Conservation (phyloP, 2,329 filamentous ascomycete species). For the Gaeumannomyces sp. region DNA sequence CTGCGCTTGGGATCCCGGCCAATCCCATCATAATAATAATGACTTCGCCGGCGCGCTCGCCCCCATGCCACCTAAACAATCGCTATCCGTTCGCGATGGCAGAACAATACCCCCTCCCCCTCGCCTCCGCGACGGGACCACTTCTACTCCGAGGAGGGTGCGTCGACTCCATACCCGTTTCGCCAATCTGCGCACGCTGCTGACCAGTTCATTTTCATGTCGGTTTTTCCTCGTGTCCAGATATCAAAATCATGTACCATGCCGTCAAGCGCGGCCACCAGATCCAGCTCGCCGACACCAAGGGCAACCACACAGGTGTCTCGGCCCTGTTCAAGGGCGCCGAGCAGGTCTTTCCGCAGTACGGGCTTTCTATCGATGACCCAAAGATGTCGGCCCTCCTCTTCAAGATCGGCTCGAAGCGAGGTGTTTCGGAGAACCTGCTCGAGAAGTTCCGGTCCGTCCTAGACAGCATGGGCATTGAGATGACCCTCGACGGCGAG, state of each 20-base stretch:
- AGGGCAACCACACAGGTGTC: conserved; percentile 61
- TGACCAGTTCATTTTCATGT: conserved; percentile 8
- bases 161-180: conserved; percentile 11
- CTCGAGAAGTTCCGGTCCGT: conserved; percentile 65
- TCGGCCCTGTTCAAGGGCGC: conserved; percentile 78
- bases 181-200: conserved; percentile 14
- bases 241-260: conserved; percentile 71
- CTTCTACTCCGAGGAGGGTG: conserved; percentile 58
- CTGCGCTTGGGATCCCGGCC: neutral
- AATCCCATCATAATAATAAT: conserved; percentile 25
- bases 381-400: conserved; percentile 71
- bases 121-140: conserved; percentile 24
- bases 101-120: conserved; percentile 21
- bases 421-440: conserved; percentile 46
- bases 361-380: conserved; percentile 62
- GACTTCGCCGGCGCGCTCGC: conserved; percentile 26
- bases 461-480: conserved; percentile 51
- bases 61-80: conserved; percentile 31
- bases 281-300: conserved; percentile 49
- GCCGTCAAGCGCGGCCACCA: conserved; percentile 68
- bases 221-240: conserved; percentile 34
- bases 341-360: conserved; percentile 63
- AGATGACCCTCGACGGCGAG: conserved; percentile 7
- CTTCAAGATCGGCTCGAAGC: conserved; percentile 67
- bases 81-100: conserved; percentile 30